A percentile compares a stretch with the other conserved stretches of the same genome.
Evolutionary conservation across 1,284 basidiomycete species (phyloP).

Genomic region (Sanghuangporus weigelae): DNA sequence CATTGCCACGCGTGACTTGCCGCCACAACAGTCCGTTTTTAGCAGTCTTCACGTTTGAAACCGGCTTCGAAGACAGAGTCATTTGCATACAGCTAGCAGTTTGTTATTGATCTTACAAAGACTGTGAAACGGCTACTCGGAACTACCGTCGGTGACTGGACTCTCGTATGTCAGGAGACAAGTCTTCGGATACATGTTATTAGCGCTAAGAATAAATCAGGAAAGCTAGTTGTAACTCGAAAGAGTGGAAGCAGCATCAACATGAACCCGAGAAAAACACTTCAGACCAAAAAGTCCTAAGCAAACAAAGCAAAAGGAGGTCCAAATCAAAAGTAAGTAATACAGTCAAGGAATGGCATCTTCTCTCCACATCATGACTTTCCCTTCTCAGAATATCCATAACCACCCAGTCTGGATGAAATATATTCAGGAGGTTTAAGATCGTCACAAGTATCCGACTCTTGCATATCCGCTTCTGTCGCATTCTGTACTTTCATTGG

Average conservation of each 20-base stretch:
- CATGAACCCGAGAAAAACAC: too few species aligned
- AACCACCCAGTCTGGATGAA: neutral
- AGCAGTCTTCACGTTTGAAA: neutral
- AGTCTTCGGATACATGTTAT: too few species aligned
- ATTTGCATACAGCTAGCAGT: neutral
- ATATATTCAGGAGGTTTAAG: neutral
- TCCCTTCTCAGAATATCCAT: neutral
- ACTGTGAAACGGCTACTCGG: too few species aligned
- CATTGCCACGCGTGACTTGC: constrained; percentile 1
- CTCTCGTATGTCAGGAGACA: too few species aligned
- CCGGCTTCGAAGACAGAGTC: neutral
- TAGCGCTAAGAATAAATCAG: too few species aligned
- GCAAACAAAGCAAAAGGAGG: neutral
- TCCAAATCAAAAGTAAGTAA: neutral
- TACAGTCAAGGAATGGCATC: neutral
- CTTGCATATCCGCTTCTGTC: neutral
- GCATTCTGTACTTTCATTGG: neutral
- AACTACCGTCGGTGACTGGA: too few species aligned
- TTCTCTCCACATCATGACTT: neutral
- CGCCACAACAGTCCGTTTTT: neutral
- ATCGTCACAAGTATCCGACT: neutral
- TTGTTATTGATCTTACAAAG: neutral
- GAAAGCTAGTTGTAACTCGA: too few species aligned
- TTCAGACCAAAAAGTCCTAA: too few species aligned
- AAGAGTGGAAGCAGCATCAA: too few species aligned